Conservation (phyloP, 179 eudicot genomes). For the Actinidia chinensis region DNA sequence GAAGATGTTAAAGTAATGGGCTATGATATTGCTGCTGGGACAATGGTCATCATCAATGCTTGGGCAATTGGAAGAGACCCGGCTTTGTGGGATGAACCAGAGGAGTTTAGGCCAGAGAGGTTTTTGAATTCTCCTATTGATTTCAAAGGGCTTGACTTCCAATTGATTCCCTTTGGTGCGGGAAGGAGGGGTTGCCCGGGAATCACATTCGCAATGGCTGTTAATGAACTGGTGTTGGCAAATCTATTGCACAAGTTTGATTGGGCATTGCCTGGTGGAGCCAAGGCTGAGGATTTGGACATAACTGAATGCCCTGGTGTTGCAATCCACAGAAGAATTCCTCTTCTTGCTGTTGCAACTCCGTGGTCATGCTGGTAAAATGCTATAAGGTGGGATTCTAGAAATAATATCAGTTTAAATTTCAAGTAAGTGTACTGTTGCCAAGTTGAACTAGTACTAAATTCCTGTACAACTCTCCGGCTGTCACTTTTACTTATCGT, state of each 20-base stretch:
- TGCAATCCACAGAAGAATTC: background rate
- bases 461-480: too few relatives aligned
- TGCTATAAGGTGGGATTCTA: too few relatives aligned
- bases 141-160: conserved; percentile 1
- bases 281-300: conserved; percentile 2
- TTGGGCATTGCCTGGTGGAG: background rate
- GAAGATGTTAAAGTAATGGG: conserved; percentile 2
- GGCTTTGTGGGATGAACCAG: background rate
- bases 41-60: conserved; percentile 9
- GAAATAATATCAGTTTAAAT: too few relatives aligned
- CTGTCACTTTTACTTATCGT: too few relatives aligned
- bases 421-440: too few relatives aligned
- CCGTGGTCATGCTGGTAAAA: background rate
- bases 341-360: conserved; percentile 6
- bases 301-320: background rate
- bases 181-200: conserved; percentile 12
- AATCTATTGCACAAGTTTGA: background rate
- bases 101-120: conserved; percentile 6
- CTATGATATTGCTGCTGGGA: background rate
- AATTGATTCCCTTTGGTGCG: conserved; percentile 4
- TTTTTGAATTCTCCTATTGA: background rate
- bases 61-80: conserved; percentile 10
- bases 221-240: background rate
- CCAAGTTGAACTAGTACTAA: too few relatives aligned
- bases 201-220: background rate